Base-by-base conservation (phyloP, 495 filamentous ascomycete species). In the Tuber borchii region DNA sequence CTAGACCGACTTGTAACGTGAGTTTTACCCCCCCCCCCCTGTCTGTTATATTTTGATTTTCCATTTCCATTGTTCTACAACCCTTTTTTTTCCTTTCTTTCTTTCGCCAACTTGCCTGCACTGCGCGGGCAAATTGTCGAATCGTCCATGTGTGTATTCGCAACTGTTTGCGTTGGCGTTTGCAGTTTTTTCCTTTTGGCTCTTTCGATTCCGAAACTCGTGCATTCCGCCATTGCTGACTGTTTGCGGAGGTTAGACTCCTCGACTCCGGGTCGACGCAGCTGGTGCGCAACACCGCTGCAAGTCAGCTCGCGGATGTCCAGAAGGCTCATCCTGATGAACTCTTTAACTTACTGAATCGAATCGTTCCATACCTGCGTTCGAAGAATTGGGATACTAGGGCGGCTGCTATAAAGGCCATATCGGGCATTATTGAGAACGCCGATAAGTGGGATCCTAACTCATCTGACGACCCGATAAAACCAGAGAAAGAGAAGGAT, bases 321-420 rank as follows among this genome's bases (percentile, higher is more conserved):
- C 96, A 98, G 84, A 98, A 97, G 83, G 91, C 94, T 78, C 96
- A 98, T 82, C 95, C 96, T 0, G 95, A 98, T 84, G 95, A 99
- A 82, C 87, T 98, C 5, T 98, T 97, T 84, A 97, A 98, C 80
- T 87, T 99, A 12, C 87, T 99, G n/a, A 93, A 93, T n/a, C 88
- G 95, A 70, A 94, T 99, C 65, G 89, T 98, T 26, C 94, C 96
- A 2, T 97, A 96, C 84, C 88, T 98, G 22, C 88, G 91, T 74
- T 93, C 94, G 74, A 97, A 93, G 83, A 93, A 92, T 75, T 99
- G 95, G 95, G 95, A 99, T 78, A 97, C 95, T 14, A 88, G 95
- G 46, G 93, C 89, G 68, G 95, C 96, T 69, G 91, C 95, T 61
- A 93, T 95, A 75, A 95, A 93, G 83, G 95, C 96, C 8, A 91